Conservation (phyloP, 495 filamentous ascomycete species). For the Elaphomyces granulatus region DNA sequence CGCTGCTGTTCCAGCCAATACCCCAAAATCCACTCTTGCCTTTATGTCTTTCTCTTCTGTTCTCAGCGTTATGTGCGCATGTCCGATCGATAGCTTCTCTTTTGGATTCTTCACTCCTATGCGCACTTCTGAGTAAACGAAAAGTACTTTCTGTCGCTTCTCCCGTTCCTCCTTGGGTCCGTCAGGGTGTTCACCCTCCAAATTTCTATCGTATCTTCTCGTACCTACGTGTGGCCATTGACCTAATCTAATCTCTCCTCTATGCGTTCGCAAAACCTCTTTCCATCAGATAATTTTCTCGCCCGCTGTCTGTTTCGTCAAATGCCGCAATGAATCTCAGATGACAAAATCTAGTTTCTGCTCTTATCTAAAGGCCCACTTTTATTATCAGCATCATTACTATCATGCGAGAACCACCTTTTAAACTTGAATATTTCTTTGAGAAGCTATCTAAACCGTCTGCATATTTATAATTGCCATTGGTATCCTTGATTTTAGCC, state of each 20-base stretch:
- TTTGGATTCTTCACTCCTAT: conserved; percentile 24
- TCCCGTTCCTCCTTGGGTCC: conserved; percentile 13
- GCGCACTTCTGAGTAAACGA: conserved; percentile 27
- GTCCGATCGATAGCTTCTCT: conserved; percentile 17
- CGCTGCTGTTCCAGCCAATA: conserved; percentile 34
- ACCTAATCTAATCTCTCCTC: neutral
- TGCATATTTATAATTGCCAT: neutral
- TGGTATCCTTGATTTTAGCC: neutral
- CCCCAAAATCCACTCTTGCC: conserved; percentile 32
- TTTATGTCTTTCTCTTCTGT: conserved; percentile 14
- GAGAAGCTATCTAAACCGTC: neutral
- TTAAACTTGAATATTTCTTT: neutral
- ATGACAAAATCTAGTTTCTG: neutral
- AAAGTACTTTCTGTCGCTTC: conserved; percentile 24
- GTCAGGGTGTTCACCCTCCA: neutral
- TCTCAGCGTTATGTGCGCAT: conserved; percentile 20
- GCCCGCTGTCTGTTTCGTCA: neutral
- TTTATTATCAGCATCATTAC: too few relatives aligned
- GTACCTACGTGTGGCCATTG: neutral
- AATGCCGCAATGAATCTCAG: neutral
- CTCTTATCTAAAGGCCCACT: neutral
- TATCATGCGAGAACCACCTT: too few relatives aligned
- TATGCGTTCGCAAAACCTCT: neutral
- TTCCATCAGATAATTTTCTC: neutral
- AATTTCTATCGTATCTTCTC: neutral